phyloP scores from a whole-genome alignment of 2,329 filamentous ascomycete species.

The Thermothelomyces thermophilus region DNA sequence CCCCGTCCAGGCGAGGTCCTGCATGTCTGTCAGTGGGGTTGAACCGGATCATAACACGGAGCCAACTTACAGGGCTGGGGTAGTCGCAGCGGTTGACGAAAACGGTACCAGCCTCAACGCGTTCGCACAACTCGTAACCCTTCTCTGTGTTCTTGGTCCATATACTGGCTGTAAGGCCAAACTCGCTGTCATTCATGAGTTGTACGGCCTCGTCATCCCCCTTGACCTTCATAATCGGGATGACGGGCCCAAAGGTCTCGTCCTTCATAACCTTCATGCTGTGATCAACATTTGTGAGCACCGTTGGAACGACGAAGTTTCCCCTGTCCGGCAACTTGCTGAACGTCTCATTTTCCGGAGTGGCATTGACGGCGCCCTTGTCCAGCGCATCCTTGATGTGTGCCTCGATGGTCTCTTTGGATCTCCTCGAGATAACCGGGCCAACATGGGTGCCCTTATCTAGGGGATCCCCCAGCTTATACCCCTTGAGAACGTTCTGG shows the following conservation, averaged over 20 bases:
- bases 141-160: slow-evolving; percentile 83
- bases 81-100: slow-evolving; percentile 95
- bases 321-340: slow-evolving; percentile 64
- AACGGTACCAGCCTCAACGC: slow-evolving; percentile 86
- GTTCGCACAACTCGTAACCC: slow-evolving; percentile 69
- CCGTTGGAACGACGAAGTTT: slow-evolving; percentile 82
- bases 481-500: slow-evolving; percentile 72
- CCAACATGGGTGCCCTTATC: slow-evolving; percentile 75
- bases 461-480: slow-evolving; percentile 83
- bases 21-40: slow-evolving; percentile 22
- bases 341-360: slow-evolving; percentile 76
- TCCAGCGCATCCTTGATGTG: slow-evolving; percentile 77
- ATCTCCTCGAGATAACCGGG: slow-evolving; percentile 77
- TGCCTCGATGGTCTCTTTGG: slow-evolving; percentile 66
- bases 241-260: slow-evolving; percentile 91
- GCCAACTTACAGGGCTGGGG: slow-evolving; percentile 70
- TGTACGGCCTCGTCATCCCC: slow-evolving; percentile 72
- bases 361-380: slow-evolving; percentile 78
- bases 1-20: slow-evolving; percentile 94
- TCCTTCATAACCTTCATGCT: slow-evolving; percentile 84
- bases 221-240: slow-evolving; percentile 82
- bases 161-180: slow-evolving; percentile 91
- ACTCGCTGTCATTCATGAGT: slow-evolving; percentile 92
- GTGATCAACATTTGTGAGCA: slow-evolving; percentile 74
- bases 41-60: background rate